Base-by-base conservation (phyloP, 257 asterid species). In the Euphrasia confusa region DNA sequence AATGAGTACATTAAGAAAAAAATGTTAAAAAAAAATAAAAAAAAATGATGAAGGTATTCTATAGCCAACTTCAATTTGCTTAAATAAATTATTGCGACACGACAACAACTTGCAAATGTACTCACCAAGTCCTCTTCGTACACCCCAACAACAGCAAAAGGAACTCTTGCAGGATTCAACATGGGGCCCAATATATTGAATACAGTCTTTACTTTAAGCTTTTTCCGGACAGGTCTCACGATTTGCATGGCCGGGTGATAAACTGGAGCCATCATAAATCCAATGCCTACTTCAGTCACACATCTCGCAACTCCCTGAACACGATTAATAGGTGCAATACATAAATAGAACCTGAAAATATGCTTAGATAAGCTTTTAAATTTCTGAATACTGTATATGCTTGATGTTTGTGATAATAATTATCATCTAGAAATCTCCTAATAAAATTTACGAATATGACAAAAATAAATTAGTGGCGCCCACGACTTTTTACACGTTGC, bases 171-270 rank as follows among this genome's bases (percentile, higher is more conserved):
- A 57, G 90, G 94, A 75, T 83, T 85, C 71, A 85, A 55, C 89
- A 83, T 73, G 60, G 94, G 90, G 26, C 90, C 94, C 66, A 85
- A 76, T 72, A 85, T 85, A 65, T 82, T 82, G 70, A 85, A 85
- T 7, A 85, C 82, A 0, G 89, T 85, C 72, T 82, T 80, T n/a
- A 84, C 82, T 82, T 78, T 75, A 45, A 85, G 94, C 76, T 77
- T 82, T 48, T 77, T 80, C 77, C 94, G 75, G 62, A 85, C 67
- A 24, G 94, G 87, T 60, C 81, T 74, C 62, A 82, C 85, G 39
- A 82, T 83, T 69, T 77, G 79, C 94, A 85, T 85, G 15, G 90
- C 94, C 3, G 94, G 94, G 68, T 82, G 84, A 68, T 78, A 82
- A 44, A 68, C 57, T 5, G 89, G 86, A 21, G 90, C 68, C 88